phyloP scores from a whole-genome alignment of 2,329 filamentous ascomycete species.

The Penicillium sp. region DNA sequence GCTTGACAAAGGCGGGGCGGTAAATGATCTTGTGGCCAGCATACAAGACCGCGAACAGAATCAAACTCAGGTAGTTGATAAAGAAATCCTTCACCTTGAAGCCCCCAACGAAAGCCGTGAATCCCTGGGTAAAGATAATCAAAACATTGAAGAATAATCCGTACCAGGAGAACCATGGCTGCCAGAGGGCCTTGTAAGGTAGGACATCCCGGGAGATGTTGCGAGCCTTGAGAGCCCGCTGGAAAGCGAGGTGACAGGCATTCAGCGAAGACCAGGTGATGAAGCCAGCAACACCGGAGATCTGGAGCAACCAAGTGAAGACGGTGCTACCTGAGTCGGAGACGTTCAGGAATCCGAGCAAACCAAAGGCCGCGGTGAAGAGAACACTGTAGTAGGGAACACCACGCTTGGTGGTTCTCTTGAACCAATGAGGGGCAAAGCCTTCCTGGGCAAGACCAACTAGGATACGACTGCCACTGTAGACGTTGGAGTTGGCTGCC shows the following conservation, averaged over 20 bases:
- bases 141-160: slow-evolving; percentile 63
- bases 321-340: slow-evolving; percentile 59
- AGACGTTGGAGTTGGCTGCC: slow-evolving; percentile 42
- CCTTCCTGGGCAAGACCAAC: slow-evolving; percentile 57
- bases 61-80: slow-evolving; percentile 60
- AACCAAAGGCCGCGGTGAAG: slow-evolving; percentile 51
- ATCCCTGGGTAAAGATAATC: slow-evolving; percentile 65
- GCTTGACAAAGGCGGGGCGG: slow-evolving; percentile 36
- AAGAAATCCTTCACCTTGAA: slow-evolving; percentile 62
- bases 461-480: slow-evolving; percentile 59
- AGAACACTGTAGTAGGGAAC: slow-evolving; percentile 44
- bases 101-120: slow-evolving; percentile 58
- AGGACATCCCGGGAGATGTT: slow-evolving; percentile 56
- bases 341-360: slow-evolving; percentile 66
- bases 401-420: slow-evolving; percentile 40
- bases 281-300: slow-evolving; percentile 34
- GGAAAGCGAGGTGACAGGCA: slow-evolving; percentile 61
- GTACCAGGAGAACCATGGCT: slow-evolving; percentile 63
- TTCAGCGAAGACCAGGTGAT: slow-evolving; percentile 37
- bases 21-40: slow-evolving; percentile 55
- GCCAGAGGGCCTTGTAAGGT: slow-evolving; percentile 60
- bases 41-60: slow-evolving; percentile 59
- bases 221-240: slow-evolving; percentile 54
- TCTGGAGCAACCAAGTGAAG: slow-evolving; percentile 44
- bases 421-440: slow-evolving; percentile 44